Conservation (phyloP, 345 rosid genomes). For the Eucalyptus virginea region DNA sequence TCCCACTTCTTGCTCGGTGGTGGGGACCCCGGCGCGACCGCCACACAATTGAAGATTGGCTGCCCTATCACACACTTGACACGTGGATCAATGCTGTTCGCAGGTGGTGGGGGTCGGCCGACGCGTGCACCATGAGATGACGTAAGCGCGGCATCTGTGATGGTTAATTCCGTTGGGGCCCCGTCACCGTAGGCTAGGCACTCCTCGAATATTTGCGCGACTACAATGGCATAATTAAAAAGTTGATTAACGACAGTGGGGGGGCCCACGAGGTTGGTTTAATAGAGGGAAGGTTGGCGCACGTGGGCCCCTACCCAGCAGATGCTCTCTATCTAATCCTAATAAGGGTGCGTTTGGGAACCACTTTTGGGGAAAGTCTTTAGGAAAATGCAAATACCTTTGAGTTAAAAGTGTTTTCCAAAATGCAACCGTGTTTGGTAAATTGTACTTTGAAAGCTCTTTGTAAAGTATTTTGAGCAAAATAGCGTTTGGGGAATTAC, state of each 20-base stretch:
- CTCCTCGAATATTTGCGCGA: neutral
- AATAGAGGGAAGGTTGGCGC: neutral
- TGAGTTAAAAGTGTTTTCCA: no score
- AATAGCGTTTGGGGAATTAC: no score
- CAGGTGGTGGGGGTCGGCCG: neutral
- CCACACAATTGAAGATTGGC: neutral
- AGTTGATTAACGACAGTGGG: neutral
- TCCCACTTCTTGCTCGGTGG: neutral
- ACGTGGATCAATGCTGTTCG: neutral
- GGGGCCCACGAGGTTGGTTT: neutral
- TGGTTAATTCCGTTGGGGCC: neutral
- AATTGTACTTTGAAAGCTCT: no score
- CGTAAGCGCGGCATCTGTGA: neutral
- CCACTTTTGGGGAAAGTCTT: no score
- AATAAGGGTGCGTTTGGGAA: no score
- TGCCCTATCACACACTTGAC: fast-evolving
- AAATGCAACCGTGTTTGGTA: no score
- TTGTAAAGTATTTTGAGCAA: no score
- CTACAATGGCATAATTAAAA: neutral
- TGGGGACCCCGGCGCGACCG: fast-evolving
- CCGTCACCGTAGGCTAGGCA: neutral
- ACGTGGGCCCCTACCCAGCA: neutral
- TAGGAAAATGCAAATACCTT: no score
- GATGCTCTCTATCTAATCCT: neutral
- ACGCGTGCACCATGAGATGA: neutral